These are phyloP conservation scores for Rhipidocladum racemiflorum DNA, from an alignment of 176 grass and related monocot genomes.

Conservation along the genomic window DNA sequence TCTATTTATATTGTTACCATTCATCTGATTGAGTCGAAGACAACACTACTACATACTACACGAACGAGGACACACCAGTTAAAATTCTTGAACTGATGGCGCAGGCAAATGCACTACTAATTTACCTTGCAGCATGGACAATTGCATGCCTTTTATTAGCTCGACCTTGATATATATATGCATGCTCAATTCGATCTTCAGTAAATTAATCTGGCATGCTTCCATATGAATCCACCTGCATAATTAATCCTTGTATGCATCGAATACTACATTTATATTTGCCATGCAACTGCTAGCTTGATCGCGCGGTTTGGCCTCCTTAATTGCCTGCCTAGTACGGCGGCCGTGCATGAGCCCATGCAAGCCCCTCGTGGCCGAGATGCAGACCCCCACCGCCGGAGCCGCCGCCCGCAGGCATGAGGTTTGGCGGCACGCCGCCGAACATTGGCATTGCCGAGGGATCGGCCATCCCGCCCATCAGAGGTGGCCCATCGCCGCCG, in stretches of 20 bases:
- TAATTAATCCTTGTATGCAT: neutral
- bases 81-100: neutral
- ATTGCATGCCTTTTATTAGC: neutral
- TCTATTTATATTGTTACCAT: neutral
- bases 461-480: constrained; percentile 42
- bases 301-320: neutral
- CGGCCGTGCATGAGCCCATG: constrained; percentile 64
- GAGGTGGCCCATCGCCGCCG: constrained; percentile 12
- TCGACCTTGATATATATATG: neutral
- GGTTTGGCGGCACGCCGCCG: constrained; percentile 34
- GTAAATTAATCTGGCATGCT: neutral
- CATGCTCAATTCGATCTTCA: constrained; percentile 5
- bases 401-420: constrained; percentile 22
- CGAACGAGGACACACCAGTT: neutral
- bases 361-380: constrained; percentile 45
- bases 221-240: neutral
- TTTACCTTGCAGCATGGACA: neutral
- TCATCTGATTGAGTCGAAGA: neutral
- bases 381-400: constrained; percentile 25
- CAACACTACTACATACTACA: neutral
- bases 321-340: constrained; percentile 35
- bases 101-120: neutral
- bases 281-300: neutral
- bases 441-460: constrained; percentile 62
- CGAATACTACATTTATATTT: neutral